Evolutionary conservation across 2,329 filamentous ascomycete genomes (phyloP), one percentile per base, ranked within the genome.

Genomic region (Fusarium vanettenii): DNA sequence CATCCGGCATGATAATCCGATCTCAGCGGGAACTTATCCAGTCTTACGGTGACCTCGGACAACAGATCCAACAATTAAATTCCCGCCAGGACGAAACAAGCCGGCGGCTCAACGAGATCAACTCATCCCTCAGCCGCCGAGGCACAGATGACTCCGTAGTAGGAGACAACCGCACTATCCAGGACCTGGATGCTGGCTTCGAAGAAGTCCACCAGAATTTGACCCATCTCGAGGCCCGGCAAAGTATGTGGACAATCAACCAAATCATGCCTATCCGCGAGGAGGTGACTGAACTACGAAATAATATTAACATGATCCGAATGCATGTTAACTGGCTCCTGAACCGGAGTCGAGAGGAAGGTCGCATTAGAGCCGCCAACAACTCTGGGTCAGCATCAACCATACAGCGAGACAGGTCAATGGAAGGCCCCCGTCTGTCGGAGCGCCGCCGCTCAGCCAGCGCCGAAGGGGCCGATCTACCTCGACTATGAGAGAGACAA

Each of bases 191-290:
- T 61, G 83, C 82, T 31, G 83, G 84, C 5, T 87, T 92, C 48
- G 89, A 90, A 74, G 87, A 89, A 59, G 81, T 92, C 4, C 88
- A 89, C 60, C 87, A 89, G 65, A 87, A 87, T 48, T 77, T 92
- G 41, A 88, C 87, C 22, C 89, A 91, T 67, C 84, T 91, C 60
- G 90, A 92, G 77, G 88, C 87, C 5, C 87, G 89, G 59, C 89
- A 91, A 77, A 89, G 87, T 35, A 88, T 91, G 81, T 88, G 89
- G 85, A 85, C 90, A 10, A 85, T 92, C 77, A 91, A 91, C 75
- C 89, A 92, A 79, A 88, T 89, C 6, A 86, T 90, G 77, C 89
- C 88, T 9, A 87, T 92, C 70, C 89, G 90, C 66, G 89, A 92
- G 68, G 89, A 91, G 80, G 86, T 92, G n/a, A 86, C 87, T 5